A percentile compares a stretch with the other conserved stretches of the same genome.
Evolutionary conservation across 1,284 basidiomycete genomes (phyloP).

Genomic region (Cryptococcus floricola): DNA sequence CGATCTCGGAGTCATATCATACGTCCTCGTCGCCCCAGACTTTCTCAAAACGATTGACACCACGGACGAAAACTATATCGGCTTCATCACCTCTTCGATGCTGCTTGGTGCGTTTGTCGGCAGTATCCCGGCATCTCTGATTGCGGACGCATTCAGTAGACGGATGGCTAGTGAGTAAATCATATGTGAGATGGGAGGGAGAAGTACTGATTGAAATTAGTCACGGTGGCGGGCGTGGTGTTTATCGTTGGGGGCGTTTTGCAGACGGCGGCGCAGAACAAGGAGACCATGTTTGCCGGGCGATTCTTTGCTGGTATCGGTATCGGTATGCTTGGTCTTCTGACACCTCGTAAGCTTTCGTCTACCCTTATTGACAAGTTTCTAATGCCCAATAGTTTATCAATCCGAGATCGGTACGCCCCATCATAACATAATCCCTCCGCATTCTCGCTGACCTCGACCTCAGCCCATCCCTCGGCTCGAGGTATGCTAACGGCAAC

Average conservation of each 20-base stretch:
- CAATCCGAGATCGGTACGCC: constrained; percentile 55
- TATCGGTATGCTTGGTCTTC: constrained; percentile 53
- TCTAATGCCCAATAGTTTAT: constrained; percentile 50
- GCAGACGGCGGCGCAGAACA: constrained; percentile 51
- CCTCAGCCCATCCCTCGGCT: constrained; percentile 57
- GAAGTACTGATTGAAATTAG: constrained; percentile 1
- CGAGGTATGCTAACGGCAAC: constrained; percentile 61
- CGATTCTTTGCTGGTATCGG: constrained; percentile 58
- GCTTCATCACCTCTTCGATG: constrained; percentile 50
- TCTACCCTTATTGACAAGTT: background rate
- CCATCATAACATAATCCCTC: background rate
- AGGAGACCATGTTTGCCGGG: constrained; percentile 61
- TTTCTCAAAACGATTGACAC: constrained; percentile 34
- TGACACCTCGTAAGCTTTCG: constrained; percentile 49
- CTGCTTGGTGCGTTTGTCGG: constrained; percentile 46
- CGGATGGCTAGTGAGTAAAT: constrained; percentile 37
- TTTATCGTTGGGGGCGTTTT: constrained; percentile 57
- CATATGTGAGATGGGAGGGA: background rate
- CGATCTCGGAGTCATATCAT: constrained; percentile 52
- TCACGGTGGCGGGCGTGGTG: constrained; percentile 47
- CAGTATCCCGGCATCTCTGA: constrained; percentile 42
- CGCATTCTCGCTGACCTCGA: background rate
- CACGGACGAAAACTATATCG: constrained; percentile 46
- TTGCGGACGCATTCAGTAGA: constrained; percentile 44
- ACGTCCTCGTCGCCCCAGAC: constrained; percentile 50